Evolutionary conservation across 2,329 filamentous ascomycete genomes (phyloP), one percentile per base, ranked within the genome.

Genomic region (Ceratocystis albifundus): DNA sequence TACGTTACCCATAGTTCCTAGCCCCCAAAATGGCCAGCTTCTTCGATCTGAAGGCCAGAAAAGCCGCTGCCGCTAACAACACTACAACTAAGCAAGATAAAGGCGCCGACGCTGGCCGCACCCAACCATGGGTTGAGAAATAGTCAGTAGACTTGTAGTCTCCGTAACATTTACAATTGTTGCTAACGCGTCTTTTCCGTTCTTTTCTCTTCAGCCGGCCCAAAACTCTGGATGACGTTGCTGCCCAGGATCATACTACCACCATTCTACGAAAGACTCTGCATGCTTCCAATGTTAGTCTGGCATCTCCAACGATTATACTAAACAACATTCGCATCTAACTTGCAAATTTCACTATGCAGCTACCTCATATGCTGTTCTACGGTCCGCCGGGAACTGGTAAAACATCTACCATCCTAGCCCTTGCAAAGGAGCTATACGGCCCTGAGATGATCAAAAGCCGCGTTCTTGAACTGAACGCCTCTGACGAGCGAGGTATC

Each of bases 61-160:
- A 90, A 73, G 88, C 88, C 65, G 88, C 86, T 10, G 86, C 88
- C 15, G 84, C 87, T 1, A 79, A 84, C 62, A 74, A 77, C 67
- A 76, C 82, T 22, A 84, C 87, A 57, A 82, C 82, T 65, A 96
- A 93, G 76, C 76, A 80, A 65, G 82, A 86, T 69, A 82, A 81
- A 70, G 71, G 82, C 79, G 67, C 81, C 80, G 72, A 87, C 84
- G 73, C 80, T 36, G 81, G 81, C 70, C 83, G 83, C 72, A 80
- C 86, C 71, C 93, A 96, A 73, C 94, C 94, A 72, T 99, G 94
- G 94, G 93, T 97, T 65, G 94, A 97, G 80, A 97, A 97, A 89
- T 97, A 96, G 93, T 96, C 80, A 69, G 82, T 69, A 41, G 62
- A 20, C 36, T 22, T n/a, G 46, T 5, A 12, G 17, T 30, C 28